Base-by-base conservation (phyloP, 2,329 filamentous ascomycete genomes). In the Diplodia seriata region DNA sequence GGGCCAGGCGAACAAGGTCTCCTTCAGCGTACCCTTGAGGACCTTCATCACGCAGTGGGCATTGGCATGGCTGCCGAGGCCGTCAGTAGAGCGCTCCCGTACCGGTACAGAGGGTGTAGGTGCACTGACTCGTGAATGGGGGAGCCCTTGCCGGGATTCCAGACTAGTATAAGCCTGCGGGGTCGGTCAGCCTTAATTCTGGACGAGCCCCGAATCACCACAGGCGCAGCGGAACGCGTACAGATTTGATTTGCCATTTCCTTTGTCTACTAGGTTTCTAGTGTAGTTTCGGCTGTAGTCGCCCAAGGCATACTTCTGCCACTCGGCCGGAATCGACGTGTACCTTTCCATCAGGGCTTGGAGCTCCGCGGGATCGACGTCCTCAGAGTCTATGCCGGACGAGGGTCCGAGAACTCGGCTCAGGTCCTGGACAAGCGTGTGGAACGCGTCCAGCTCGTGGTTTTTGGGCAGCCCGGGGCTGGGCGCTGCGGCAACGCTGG, bases 1-100 rank as follows among this genome's bases (percentile, higher is more conserved):
- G 1, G 93, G 93, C 81, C 91, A 93, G 63, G 86, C 85, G 79
- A 92, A 97, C 69, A 92, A 86, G 20, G 91, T 94, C 82, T 97
- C 94, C 73, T 88, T 91, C 69, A 97, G 82, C 70, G 84, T 86
- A 55, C 94, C 94, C 72, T 88, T 89, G 70, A 97, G 85, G 71
- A 94, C 89, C 79, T 89, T 97, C 92, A 97, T 97, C 73, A 97
- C 83, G 80, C 94, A 97, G 78, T 97, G 94, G 49, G 93, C 92
- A 70, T 94, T 92, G 53, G 82, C 81, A 72, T 85, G 83, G 68
- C 77, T 79, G 36, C 29, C 6, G 29, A 47, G 23, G 8, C 11
- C 11, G 43, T 71, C 63, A 65, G 53, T 38, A 49, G 20, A 38
- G 40, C 6, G 47, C 23, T 55, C 38, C 14, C 56, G 56, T 62